phyloP scores from a whole-genome alignment of 1,139 yeast genomes.

The Zygoascus sp. region DNA sequence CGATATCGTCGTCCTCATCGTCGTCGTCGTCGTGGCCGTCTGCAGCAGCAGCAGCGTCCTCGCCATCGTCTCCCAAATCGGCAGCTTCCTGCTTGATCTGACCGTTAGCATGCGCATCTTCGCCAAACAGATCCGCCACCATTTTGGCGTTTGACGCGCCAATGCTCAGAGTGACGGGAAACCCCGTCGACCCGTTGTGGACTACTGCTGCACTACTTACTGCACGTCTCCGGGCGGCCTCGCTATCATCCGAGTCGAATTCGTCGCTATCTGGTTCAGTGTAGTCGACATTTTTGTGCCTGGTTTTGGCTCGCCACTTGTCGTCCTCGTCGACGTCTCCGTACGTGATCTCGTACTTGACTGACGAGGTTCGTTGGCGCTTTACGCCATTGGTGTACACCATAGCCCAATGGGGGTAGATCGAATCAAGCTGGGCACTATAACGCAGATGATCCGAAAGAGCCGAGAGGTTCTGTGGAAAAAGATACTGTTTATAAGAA shows the following conservation, averaged over 20 bases:
- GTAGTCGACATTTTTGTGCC: constrained; percentile 16
- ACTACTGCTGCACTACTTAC: too few species aligned
- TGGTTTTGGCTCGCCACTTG: constrained; percentile 11
- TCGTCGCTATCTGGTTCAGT: constrained; percentile 22
- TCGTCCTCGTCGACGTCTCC: constrained; percentile 11
- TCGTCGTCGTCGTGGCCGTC: too few species aligned
- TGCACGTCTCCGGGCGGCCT: constrained; percentile 9
- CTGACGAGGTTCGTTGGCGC: constrained; percentile 13
- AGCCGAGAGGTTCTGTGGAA: too few species aligned
- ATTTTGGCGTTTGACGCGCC: constrained; percentile 20
- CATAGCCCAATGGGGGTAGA: neutral
- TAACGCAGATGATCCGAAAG: too few species aligned
- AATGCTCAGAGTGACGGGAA: constrained; percentile 23
- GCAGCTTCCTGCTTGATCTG: constrained; percentile 20
- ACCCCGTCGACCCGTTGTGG: too few species aligned
- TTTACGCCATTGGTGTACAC: constrained; percentile 10
- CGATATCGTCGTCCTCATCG: constrained; percentile 18
- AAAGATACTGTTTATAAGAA: too few species aligned
- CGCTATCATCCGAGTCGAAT: constrained; percentile 9
- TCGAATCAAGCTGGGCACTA: neutral
- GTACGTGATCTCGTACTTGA: constrained; percentile 11
- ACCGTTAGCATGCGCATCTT: constrained; percentile 11
- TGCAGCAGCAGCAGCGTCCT: constrained; percentile 10
- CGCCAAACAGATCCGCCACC: constrained; percentile 15
- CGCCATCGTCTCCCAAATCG: constrained; percentile 17